These are phyloP conservation scores for Elsinoe batatas DNA, from an alignment of 2,329 filamentous ascomycete genomes.

Conservation along the genomic window DNA sequence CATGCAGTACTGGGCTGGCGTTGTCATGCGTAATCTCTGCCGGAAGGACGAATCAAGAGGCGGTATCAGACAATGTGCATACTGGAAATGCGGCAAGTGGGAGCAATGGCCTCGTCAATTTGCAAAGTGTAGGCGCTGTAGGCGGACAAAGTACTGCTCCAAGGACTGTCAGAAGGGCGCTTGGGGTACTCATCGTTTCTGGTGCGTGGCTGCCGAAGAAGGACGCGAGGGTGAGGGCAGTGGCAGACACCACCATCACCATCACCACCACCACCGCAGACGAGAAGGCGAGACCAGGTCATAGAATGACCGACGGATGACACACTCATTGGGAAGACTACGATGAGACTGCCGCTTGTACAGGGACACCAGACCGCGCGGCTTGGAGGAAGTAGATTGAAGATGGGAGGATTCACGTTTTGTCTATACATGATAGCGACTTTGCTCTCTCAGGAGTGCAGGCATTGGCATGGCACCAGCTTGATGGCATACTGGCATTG, in stretches of 20 bases:
- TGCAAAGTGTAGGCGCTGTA: slow-evolving; percentile 91
- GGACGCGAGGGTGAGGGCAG: slow-evolving; percentile 19
- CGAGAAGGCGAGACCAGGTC: slow-evolving; percentile 5
- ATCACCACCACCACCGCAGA: slow-evolving; percentile 13
- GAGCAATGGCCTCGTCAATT: slow-evolving; percentile 95
- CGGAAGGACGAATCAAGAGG: slow-evolving; percentile 92
- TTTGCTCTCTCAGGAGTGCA: neutral
- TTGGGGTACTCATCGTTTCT: slow-evolving; percentile 96
- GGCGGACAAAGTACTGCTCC: slow-evolving; percentile 97
- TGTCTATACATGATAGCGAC: slow-evolving; percentile 4
- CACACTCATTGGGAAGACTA: neutral
- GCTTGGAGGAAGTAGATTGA: neutral
- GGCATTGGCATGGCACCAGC: slow-evolving; percentile 1
- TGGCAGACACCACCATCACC: slow-evolving; percentile 15
- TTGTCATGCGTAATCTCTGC: slow-evolving; percentile 97
- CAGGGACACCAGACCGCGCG: slow-evolving; percentile 4
- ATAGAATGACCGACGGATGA: neutral
- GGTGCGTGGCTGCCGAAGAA: slow-evolving; percentile 70
- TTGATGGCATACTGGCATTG: neutral
- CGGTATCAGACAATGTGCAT: slow-evolving; percentile 92
- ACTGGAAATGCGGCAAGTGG: slow-evolving; percentile 98
- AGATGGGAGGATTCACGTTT: neutral
- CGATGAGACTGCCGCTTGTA: neutral
- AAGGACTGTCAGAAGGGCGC: slow-evolving; percentile 99
- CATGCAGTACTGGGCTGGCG: slow-evolving; percentile 99